Evolutionary conservation across 2,329 filamentous ascomycete species (phyloP).

Genomic region (Sordariomycetes sp.): DNA sequence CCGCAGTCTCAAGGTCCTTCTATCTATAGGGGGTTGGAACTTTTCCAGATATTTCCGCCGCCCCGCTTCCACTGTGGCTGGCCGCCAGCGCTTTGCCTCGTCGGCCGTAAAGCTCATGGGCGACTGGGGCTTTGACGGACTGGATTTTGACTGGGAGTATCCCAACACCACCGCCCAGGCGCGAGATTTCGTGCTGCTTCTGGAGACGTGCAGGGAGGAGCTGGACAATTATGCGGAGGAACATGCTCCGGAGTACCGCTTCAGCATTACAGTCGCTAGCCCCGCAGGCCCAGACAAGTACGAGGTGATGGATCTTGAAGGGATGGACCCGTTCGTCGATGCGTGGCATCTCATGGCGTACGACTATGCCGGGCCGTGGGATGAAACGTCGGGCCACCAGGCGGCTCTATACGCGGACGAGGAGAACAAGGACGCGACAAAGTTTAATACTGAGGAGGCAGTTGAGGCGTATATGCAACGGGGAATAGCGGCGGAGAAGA

Average conservation of each 20-base stretch:
- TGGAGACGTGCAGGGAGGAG: slow-evolving; percentile 25
- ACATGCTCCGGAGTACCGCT: slow-evolving; percentile 28
- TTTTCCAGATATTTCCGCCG: slow-evolving; percentile 57
- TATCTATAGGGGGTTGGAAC: slow-evolving; percentile 73
- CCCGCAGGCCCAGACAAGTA: slow-evolving; percentile 36
- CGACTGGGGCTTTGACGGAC: slow-evolving; percentile 48
- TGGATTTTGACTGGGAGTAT: slow-evolving; percentile 47
- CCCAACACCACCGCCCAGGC: slow-evolving; percentile 25
- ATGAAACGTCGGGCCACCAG: slow-evolving; percentile 48
- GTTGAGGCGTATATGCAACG: slow-evolving; percentile 40
- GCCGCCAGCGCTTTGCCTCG: slow-evolving; percentile 52
- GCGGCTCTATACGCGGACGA: slow-evolving; percentile 51
- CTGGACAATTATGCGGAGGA: slow-evolving; percentile 26
- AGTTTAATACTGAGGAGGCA: slow-evolving; percentile 55
- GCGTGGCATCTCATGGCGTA: slow-evolving; percentile 55
- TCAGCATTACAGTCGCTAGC: slow-evolving; percentile 35
- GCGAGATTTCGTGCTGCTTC: slow-evolving; percentile 24
- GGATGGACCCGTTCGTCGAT: slow-evolving; percentile 44
- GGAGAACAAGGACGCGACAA: slow-evolving; percentile 41
- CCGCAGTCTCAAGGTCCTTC: slow-evolving; percentile 63
- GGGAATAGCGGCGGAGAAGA: slow-evolving; percentile 47
- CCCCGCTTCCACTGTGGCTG: slow-evolving; percentile 45
- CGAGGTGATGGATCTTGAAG: slow-evolving; percentile 31
- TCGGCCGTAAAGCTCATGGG: slow-evolving; percentile 56
- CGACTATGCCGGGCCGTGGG: slow-evolving; percentile 60